Percentiles rank a stretch among this genome's conserved stretches.
Evolutionary conservation across 345 rosid genomes (phyloP).

Genomic region (Syzygium grande): DNA sequence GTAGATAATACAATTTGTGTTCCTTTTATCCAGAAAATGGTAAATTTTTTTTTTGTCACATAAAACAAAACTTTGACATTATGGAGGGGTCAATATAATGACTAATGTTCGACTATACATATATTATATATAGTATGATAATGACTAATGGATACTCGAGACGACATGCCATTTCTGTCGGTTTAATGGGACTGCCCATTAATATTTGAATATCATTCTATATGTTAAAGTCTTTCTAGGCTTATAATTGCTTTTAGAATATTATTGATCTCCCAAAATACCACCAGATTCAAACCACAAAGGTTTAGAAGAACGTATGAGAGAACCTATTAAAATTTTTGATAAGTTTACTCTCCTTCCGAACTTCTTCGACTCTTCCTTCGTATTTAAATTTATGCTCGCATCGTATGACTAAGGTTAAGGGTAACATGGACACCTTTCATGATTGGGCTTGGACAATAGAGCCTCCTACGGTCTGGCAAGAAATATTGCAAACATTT

Average conservation of each 20-base stretch:
- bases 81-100: background rate
- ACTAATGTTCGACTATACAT: too few species aligned
- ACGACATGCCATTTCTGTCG: too few species aligned
- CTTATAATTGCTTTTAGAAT: background rate
- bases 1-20: background rate
- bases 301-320: background rate
- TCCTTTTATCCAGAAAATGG: background rate
- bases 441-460: rapidly evolving
- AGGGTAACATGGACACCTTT: background rate
- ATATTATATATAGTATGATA: too few species aligned
- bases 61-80: background rate
- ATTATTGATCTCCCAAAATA: background rate
- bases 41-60: too few species aligned
- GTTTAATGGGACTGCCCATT: background rate
- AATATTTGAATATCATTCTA: background rate
- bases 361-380: background rate
- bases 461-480: rapidly evolving
- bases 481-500: background rate
- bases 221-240: background rate
- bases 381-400: background rate
- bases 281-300: background rate
- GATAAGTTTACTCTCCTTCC: background rate
- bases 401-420: background rate
- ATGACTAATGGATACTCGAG: too few species aligned
- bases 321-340: background rate